These are phyloP conservation scores for Rubus idaeus DNA, from an alignment of 306 rosid species.

Conservation along the genomic window DNA sequence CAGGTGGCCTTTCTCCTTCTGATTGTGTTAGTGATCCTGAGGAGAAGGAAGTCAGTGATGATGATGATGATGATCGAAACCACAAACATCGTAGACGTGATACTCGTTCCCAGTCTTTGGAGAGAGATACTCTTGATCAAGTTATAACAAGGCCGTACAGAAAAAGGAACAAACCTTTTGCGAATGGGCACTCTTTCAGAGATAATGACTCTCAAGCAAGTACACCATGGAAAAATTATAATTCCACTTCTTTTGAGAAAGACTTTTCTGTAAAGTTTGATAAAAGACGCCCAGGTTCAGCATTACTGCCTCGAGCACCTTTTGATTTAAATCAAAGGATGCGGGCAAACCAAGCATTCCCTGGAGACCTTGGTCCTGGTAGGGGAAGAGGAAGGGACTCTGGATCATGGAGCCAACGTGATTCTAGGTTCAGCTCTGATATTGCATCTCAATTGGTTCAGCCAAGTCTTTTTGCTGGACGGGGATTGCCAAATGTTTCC, in stretches of 20 bases:
- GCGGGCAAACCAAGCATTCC: conserved; percentile 58
- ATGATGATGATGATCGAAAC: conserved; percentile 94
- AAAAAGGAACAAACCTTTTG: conserved; percentile 68
- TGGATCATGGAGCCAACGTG: conserved; percentile 83
- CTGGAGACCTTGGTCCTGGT: conserved; percentile 59
- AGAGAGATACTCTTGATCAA: conserved; percentile 71
- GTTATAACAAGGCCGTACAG: conserved; percentile 70
- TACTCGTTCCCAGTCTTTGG: conserved; percentile 73
- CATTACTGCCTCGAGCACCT: conserved; percentile 54
- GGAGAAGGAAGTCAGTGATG: conserved; percentile 95
- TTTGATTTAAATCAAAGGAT: conserved; percentile 68
- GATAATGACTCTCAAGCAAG: conserved; percentile 74
- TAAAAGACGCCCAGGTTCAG: conserved; percentile 65
- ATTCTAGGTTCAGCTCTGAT: conserved; percentile 78
- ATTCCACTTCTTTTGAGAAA: conserved; percentile 43
- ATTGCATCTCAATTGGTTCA: conserved; percentile 83
- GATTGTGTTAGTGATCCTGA: conserved; percentile 77
- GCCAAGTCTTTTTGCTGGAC: conserved; percentile 69
- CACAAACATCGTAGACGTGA: conserved; percentile 88
- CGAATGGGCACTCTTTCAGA: conserved; percentile 65
- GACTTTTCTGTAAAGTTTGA: conserved; percentile 63
- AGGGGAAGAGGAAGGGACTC: conserved; percentile 94
- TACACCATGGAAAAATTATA: conserved; percentile 56
- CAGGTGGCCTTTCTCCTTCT: conserved; percentile 55
- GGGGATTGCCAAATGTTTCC: conserved; percentile 80